Evolutionary conservation across 306 rosid species (phyloP).

Genomic region (Fragaria vesca): DNA sequence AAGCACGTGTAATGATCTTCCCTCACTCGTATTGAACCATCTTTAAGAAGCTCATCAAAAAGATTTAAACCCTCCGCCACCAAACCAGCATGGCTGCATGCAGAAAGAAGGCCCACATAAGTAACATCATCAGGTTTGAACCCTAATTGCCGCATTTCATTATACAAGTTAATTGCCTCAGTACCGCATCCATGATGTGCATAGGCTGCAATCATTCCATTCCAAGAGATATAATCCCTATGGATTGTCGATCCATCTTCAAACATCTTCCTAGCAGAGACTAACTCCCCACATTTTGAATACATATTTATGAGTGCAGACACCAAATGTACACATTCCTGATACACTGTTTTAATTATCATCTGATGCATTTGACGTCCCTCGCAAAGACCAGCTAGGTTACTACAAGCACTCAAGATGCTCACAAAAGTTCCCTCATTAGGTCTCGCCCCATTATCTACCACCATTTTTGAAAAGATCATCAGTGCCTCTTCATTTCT

Average conservation of each 20-base stretch:
- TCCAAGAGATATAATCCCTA: slow-evolving; percentile 50
- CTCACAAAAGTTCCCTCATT: slow-evolving; percentile 51
- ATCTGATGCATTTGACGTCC: slow-evolving; percentile 54
- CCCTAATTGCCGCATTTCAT: slow-evolving; percentile 36
- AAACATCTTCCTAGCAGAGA: slow-evolving; percentile 44
- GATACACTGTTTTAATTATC: slow-evolving; percentile 39
- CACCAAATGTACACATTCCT: slow-evolving; percentile 29
- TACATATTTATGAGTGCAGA: slow-evolving; percentile 56
- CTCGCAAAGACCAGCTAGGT: slow-evolving; percentile 45
- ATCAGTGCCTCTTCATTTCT: slow-evolving; percentile 49
- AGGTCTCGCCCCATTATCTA: slow-evolving; percentile 30
- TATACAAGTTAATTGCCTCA: slow-evolving; percentile 40
- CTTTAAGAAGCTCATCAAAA: slow-evolving; percentile 36
- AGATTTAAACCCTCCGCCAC: slow-evolving; percentile 43
- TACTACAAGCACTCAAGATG: slow-evolving; percentile 49
- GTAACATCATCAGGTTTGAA: slow-evolving; percentile 43
- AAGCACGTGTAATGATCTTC: slow-evolving; percentile 52
- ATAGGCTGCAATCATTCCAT: slow-evolving; percentile 58
- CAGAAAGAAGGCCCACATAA: slow-evolving; percentile 50
- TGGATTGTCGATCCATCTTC: slow-evolving; percentile 32
- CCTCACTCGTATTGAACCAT: slow-evolving; percentile 33
- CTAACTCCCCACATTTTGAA: slow-evolving; percentile 52
- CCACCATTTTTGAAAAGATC: slow-evolving; percentile 37
- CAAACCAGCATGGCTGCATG: slow-evolving; percentile 56
- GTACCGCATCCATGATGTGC: slow-evolving; percentile 50